Evolutionary conservation across 2,329 filamentous ascomycete genomes (phyloP).

Genomic region (Periconia sp.): DNA sequence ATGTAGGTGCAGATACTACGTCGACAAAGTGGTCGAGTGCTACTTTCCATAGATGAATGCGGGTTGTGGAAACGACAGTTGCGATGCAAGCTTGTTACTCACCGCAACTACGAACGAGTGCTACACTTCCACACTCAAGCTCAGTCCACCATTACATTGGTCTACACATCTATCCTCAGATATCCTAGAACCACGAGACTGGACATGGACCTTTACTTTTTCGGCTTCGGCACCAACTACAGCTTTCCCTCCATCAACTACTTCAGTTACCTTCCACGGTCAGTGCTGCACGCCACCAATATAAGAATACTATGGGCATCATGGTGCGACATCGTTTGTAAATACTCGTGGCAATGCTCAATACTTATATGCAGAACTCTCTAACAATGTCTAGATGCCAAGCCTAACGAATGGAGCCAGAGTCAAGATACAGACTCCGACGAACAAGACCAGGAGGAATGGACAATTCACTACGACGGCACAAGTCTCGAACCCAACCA

Average conservation of each 20-base stretch:
- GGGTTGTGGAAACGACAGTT: too few species aligned
- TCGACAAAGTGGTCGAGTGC: too few species aligned
- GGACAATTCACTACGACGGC: constrained; percentile 22
- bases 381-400: not conserved
- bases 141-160: too few species aligned
- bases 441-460: not conserved
- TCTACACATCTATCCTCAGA: too few species aligned
- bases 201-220: constrained; percentile 20
- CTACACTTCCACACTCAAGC: too few species aligned
- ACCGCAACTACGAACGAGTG: too few species aligned
- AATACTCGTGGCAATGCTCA: not conserved
- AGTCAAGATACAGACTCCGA: not conserved
- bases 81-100: too few species aligned
- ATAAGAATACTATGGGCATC: constrained; percentile 35
- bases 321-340: constrained; percentile 36
- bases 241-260: constrained; percentile 4
- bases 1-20: too few species aligned
- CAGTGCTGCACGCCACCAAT: constrained; percentile 1
- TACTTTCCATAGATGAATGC: too few species aligned
- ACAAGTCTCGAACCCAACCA: constrained; percentile 20
- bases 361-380: not conserved
- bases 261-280: constrained; percentile 4
- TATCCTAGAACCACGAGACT: too few species aligned
- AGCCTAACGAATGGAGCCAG: not conserved
- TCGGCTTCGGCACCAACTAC: constrained; percentile 18